A percentile compares a stretch with the other conserved stretches of the same genome.
These are phyloP conservation scores for Phytopythium delawarense DNA, from an alignment of 352 stramenopile species.

Conservation along the genomic window DNA sequence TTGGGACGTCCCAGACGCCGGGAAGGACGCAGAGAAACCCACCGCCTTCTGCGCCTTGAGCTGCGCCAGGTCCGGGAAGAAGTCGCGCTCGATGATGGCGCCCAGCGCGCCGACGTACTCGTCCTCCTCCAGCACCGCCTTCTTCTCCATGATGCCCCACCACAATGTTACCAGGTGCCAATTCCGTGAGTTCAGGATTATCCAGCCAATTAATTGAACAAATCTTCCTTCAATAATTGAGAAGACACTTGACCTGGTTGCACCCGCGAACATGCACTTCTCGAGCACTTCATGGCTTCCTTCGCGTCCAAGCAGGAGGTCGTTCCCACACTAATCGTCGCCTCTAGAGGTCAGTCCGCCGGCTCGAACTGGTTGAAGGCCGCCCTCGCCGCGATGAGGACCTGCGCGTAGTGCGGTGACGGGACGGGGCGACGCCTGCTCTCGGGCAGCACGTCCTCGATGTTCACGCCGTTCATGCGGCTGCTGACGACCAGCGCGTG, in stretches of 20 bases:
- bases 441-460: constrained; percentile 6
- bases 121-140: constrained; percentile 77
- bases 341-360: not conserved
- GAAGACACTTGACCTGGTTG: too few species aligned
- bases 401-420: constrained; percentile 24
- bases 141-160: not conserved
- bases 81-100: constrained; percentile 84
- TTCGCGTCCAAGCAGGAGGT: too few species aligned
- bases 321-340: not conserved
- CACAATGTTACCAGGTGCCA: too few species aligned
- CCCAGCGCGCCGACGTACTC: constrained; percentile 69
- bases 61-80: constrained; percentile 70
- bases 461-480: constrained; percentile 4
- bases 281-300: too few species aligned
- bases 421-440: not conserved
- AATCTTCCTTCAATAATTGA: too few species aligned
- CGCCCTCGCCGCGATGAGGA: constrained; percentile 30
- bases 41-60: constrained; percentile 61
- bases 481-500: constrained; percentile 48
- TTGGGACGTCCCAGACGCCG: not conserved
- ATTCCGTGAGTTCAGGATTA: too few species aligned
- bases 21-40: not conserved
- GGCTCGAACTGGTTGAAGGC: constrained; percentile 13
- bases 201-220: too few species aligned
- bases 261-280: too few species aligned